Conservation (phyloP, 352 stramenopile species). For the Phytophthora foliorum region DNA sequence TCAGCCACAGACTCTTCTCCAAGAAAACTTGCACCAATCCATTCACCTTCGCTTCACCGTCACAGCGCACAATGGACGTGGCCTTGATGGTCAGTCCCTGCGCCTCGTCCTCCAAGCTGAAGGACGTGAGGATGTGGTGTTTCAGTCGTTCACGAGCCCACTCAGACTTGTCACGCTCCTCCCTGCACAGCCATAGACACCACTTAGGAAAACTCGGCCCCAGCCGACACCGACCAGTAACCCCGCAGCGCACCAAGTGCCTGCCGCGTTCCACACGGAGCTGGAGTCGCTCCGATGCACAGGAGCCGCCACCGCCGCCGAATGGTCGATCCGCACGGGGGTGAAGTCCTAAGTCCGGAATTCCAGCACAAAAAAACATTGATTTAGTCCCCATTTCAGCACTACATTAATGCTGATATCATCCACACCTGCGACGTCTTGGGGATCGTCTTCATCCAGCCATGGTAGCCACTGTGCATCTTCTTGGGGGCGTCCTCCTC, state of each 20-base stretch:
- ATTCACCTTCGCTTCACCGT: conserved; percentile 84
- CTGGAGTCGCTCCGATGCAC: conserved; percentile 44
- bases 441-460: conserved; percentile 90
- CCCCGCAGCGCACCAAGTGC: conserved; percentile 71
- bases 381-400: conserved; percentile 8
- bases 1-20: conserved; percentile 1
- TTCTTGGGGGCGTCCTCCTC: conserved; percentile 60
- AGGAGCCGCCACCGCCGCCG: conserved; percentile 17
- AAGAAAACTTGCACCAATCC: not conserved
- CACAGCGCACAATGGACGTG: conserved; percentile 71
- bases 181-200: conserved; percentile 53
- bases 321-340: conserved; percentile 70
- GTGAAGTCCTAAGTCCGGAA: conserved; percentile 74
- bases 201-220: conserved; percentile 1
- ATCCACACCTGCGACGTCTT: conserved; percentile 73
- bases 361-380: not conserved
- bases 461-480: conserved; percentile 87
- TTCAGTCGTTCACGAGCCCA: conserved; percentile 82
- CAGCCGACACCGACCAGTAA: conserved; percentile 7
- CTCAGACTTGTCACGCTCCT: conserved; percentile 85
- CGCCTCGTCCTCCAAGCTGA: conserved; percentile 61
- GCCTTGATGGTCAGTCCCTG: conserved; percentile 66
- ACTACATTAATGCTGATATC: not conserved
- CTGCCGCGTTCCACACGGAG: conserved; percentile 85
- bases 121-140: conserved; percentile 71